phyloP scores from a whole-genome alignment of 192 early-diverging fungal genomes.

The Backusella liffmaniae region DNA sequence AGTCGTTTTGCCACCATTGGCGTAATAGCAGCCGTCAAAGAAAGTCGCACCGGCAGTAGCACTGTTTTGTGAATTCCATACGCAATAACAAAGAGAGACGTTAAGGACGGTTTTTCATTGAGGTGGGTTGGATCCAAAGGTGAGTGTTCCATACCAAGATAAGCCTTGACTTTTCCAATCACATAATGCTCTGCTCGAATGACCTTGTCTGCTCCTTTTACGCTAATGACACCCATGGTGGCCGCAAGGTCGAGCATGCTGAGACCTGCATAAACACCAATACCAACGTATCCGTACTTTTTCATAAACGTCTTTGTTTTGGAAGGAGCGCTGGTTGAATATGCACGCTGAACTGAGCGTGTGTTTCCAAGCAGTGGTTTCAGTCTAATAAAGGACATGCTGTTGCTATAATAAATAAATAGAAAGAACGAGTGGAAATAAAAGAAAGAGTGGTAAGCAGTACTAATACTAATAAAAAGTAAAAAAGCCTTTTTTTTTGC shows the following conservation, averaged over 20 bases:
- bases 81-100: conserved; percentile 53
- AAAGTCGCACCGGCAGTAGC: conserved; percentile 51
- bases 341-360: background rate
- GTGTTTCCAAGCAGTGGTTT: background rate
- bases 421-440: background rate
- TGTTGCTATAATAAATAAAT: background rate
- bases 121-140: conserved; percentile 5
- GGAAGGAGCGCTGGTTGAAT: background rate
- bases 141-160: conserved; percentile 24
- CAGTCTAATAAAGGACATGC: background rate
- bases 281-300: conserved; percentile 49
- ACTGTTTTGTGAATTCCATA: conserved; percentile 64
- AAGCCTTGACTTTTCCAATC: conserved; percentile 26
- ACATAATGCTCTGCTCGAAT: conserved; percentile 48
- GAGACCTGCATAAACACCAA: conserved; percentile 48
- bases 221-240: conserved; percentile 46
- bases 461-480: background rate
- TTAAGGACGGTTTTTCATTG: conserved; percentile 37
- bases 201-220: conserved; percentile 48
- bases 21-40: conserved; percentile 52
- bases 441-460: background rate
- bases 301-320: conserved; percentile 44
- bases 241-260: conserved; percentile 46
- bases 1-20: conserved; percentile 49
- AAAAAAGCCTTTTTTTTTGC: background rate